Base-by-base conservation (phyloP, 257 asterid species). In the Petunia secreta region DNA sequence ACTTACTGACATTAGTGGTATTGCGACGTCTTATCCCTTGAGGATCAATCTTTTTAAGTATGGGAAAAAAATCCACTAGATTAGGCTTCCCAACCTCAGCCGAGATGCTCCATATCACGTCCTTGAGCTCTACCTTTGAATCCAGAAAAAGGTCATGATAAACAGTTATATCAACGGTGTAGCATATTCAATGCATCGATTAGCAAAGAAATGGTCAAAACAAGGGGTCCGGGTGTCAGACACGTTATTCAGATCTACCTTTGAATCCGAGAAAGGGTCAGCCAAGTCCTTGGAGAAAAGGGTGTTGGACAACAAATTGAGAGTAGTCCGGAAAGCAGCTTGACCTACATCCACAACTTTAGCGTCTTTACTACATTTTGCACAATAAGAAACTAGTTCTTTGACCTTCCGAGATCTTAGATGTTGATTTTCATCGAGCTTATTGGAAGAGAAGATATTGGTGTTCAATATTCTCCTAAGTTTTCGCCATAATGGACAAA, bases 241-340 rank as follows among this genome's bases (percentile, higher is more conserved):
- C 5, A 36, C 77, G 39, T 41, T 78, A 75, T 79, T 79, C 14
- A 85, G 73, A 36, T 85, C 84, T 41, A 77, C 83, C 52, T 82
- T 76, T 46, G 79, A 65, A 25, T 69, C 81, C 14, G 73, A 13
- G 14, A 75, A 10, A 2, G 58, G 83, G 8, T 77, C 67, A 7
- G 85, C 80, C 64, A 81, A 81, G 46, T 84, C 87, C 11, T 73
- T 44, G 1, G 87, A 81, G 58, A 81, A 84, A 16, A 81, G 75
- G 1, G 83, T 77, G 81, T 63, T 75, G 1, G 82, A 79, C 46
- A 83, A 79, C 65, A 83, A 40, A 52, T 83, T 83, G 6, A 79
- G 78, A 1, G 81, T n/a, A 1, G 86, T 80, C 8, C 69, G 66
- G 41, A 75, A 80, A 0, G 66, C 75, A 15, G 74, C 82, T 13